Evolutionary conservation across 2,329 filamentous ascomycete species (phyloP), one percentile per base, ranked within the genome.

Genomic region (Leptographium flavum): DNA sequence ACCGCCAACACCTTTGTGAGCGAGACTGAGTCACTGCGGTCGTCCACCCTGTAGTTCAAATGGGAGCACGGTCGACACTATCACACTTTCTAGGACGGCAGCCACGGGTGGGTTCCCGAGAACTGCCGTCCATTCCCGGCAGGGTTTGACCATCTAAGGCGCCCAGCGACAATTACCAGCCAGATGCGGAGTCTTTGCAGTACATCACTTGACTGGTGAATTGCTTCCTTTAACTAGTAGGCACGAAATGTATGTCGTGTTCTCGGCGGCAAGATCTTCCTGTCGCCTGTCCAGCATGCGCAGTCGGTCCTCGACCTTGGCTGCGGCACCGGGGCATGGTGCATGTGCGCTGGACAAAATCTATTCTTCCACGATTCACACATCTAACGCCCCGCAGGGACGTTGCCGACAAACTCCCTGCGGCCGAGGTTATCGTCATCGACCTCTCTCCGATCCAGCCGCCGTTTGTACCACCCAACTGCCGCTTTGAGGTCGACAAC

Each of bases 401-500:
- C 48, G 45, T 52, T 45, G 47, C 57, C 53, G 47, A 63, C 35
- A 27, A 57, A 3, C 63, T 65, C 23, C 65, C 65, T 32, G 51
- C 59, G 52, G 64, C 50, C 53, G 60, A 46, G 64, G 71, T 48
- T 1, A 61, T 62, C 38, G 69, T 69, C 36, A 65, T 65, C 5
- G 69, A 73, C 53, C 58, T 73, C 4, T 70, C 67, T 19, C 67
- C 69, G 2, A 68, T 71, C 17, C 69, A 72, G 50, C 68, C 69
- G 5, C 57, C 57, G 28, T 47, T 64, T 54, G 67, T 79, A 0
- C 75, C 76, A 0, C 65, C 68, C 17, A 82, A 81, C 52, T 73
- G 78, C 41, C 68, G 71, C 47, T 82, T 81, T 46, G 67, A 79
- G 41, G 67, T 81, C 31, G 77, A 81, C 55, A 75, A 82, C 50